Conservation (phyloP, 129 eudicot genomes). For the Pulicaria dysenterica region DNA sequence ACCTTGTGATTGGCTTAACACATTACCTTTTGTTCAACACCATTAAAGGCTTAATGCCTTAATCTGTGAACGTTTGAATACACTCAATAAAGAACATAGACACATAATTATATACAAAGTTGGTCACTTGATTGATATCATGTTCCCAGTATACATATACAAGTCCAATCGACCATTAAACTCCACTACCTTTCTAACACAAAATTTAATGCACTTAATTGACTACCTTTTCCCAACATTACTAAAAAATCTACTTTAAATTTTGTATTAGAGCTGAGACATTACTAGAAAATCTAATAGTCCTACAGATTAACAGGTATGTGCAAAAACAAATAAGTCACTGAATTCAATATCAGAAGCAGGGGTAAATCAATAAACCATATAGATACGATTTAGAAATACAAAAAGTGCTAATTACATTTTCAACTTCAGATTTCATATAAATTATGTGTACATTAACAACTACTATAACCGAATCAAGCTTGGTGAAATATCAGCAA, state of each 20-base stretch:
- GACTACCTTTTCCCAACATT: too few species aligned
- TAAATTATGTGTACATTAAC: not conserved
- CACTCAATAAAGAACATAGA: not conserved
- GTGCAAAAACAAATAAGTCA: too few species aligned
- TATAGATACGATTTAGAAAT: too few species aligned
- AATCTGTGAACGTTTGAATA: not conserved
- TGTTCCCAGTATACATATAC: not conserved
- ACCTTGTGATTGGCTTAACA: too few species aligned
- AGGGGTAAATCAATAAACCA: too few species aligned
- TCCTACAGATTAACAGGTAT: too few species aligned
- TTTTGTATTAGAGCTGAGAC: too few species aligned
- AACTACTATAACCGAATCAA: not conserved
- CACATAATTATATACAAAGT: not conserved
- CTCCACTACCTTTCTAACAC: not conserved
- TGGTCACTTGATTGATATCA: not conserved
- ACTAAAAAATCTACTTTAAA: too few species aligned
- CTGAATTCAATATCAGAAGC: too few species aligned
- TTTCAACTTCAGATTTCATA: not conserved
- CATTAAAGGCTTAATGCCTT: not conserved
- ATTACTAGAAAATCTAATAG: too few species aligned
- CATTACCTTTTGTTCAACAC: not conserved
- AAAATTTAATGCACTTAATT: not conserved
- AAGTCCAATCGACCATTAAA: not conserved
- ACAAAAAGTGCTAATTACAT: not conserved
- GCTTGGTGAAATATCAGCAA: slow-evolving; percentile 10